phyloP scores from a whole-genome alignment of 768 basidiomycete species.

The Wakefieldia striispora region DNA sequence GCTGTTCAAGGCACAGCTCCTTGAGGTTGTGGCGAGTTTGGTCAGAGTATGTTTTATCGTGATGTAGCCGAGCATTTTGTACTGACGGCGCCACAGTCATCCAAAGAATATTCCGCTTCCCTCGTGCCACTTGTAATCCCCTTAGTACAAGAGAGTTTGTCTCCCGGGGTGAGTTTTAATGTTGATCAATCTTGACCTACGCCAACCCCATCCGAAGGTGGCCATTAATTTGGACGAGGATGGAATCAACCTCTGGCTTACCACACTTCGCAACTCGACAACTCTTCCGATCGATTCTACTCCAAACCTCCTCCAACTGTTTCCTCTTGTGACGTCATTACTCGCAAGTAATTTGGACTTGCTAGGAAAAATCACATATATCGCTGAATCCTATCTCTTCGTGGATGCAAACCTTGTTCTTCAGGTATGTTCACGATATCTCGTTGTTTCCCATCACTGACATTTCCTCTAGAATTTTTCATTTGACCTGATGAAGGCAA shows the following conservation, averaged over 20 bases:
- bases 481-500: slow-evolving; percentile 55
- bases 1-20: slow-evolving; percentile 67
- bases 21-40: slow-evolving; percentile 68
- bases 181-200: neutral
- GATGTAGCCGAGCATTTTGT: neutral
- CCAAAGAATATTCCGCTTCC: slow-evolving; percentile 56
- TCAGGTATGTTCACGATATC: slow-evolving; percentile 45
- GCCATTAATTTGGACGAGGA: slow-evolving; percentile 76
- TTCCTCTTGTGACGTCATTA: slow-evolving; percentile 60
- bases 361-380: slow-evolving; percentile 60
- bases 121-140: slow-evolving; percentile 58
- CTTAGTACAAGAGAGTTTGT: slow-evolving; percentile 62
- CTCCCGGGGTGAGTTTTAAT: slow-evolving; percentile 45
- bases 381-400: slow-evolving; percentile 80
- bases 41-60: slow-evolving; percentile 48
- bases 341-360: slow-evolving; percentile 71
- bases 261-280: slow-evolving; percentile 63
- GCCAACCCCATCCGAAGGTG: slow-evolving; percentile 41
- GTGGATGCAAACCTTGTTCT: slow-evolving; percentile 61
- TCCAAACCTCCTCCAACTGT: slow-evolving; percentile 58
- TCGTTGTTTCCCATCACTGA: slow-evolving; percentile 1
- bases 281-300: slow-evolving; percentile 48
- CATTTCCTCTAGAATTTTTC: slow-evolving; percentile 45
- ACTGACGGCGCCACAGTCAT: slow-evolving; percentile 47
- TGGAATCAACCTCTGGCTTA: slow-evolving; percentile 71